Evolutionary conservation across 2,329 filamentous ascomycete species (phyloP).

Genomic region (Falciphora oryzae): DNA sequence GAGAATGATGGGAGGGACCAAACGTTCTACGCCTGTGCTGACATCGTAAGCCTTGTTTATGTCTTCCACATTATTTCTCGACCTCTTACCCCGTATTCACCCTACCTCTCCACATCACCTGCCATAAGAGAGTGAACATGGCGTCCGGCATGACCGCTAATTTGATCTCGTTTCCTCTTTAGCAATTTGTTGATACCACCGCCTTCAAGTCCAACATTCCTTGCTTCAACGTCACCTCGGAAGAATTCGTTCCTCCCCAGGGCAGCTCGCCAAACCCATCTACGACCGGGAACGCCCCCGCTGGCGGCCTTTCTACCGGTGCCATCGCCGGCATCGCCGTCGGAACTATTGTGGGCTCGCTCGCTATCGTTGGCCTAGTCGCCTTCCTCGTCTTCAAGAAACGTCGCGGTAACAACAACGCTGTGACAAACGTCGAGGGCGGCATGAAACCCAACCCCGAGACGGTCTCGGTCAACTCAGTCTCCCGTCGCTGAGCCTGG

Average conservation of each 20-base stretch:
- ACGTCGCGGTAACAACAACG: not conserved
- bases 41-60: constrained; percentile 25
- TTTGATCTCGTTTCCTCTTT: not conserved
- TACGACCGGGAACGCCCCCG: constrained; percentile 17
- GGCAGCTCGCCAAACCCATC: constrained; percentile 9
- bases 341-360: constrained; percentile 26
- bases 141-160: not conserved
- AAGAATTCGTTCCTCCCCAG: constrained; percentile 23
- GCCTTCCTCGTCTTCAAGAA: constrained; percentile 23
- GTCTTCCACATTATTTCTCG: no score
- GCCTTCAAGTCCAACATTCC: constrained; percentile 24
- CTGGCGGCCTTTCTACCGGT: constrained; percentile 25
- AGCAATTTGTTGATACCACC: constrained; percentile 23
- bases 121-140: not conserved
- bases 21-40: constrained; percentile 32
- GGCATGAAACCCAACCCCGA: constrained; percentile 5
- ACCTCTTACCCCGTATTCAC: not conserved
- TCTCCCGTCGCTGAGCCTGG: not conserved
- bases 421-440: constrained; percentile 2
- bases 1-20: constrained; percentile 26
- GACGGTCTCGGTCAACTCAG: constrained; percentile 1
- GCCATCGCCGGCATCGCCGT: constrained; percentile 32
- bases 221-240: constrained; percentile 33
- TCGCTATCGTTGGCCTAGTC: constrained; percentile 19
- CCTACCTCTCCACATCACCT: constrained; percentile 5